Conservation (phyloP, 2,329 filamentous ascomycete species). For the Microcyclosporella mali region DNA sequence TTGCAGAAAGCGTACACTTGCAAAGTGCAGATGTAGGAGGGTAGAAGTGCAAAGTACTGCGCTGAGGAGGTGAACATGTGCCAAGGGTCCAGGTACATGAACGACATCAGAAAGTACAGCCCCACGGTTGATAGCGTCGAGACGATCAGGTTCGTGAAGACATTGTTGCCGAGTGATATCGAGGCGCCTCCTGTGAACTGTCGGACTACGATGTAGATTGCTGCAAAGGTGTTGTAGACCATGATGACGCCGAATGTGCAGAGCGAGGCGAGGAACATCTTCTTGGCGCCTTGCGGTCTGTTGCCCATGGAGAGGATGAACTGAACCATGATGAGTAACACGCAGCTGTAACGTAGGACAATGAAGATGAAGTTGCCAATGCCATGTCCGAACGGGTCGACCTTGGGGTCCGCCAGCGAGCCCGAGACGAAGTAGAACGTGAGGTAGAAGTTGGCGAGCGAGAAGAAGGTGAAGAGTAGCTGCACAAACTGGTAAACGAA, state of each 20-base stretch:
- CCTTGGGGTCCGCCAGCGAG: slow-evolving; percentile 67
- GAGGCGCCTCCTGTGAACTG: slow-evolving; percentile 53
- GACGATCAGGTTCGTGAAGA: slow-evolving; percentile 92
- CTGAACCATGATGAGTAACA: slow-evolving; percentile 85
- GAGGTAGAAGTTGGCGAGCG: slow-evolving; percentile 94
- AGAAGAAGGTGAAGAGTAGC: slow-evolving; percentile 94
- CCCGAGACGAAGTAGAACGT: slow-evolving; percentile 98
- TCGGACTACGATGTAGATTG: slow-evolving; percentile 80
- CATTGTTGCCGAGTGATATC: slow-evolving; percentile 68
- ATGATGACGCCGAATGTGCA: slow-evolving; percentile 90
- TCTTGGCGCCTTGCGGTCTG: slow-evolving; percentile 87
- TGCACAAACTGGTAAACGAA: slow-evolving; percentile 93
- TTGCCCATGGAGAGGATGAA: slow-evolving; percentile 97
- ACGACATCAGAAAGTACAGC: slow-evolving; percentile 92
- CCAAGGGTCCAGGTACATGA: slow-evolving; percentile 96
- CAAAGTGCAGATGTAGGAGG: slow-evolving; percentile 90
- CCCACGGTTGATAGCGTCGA: slow-evolving; percentile 84
- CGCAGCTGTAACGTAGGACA: slow-evolving; percentile 75
- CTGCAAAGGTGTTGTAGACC: slow-evolving; percentile 87
- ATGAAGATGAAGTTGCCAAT: slow-evolving; percentile 81
- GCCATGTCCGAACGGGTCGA: slow-evolving; percentile 88
- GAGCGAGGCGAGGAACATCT: slow-evolving; percentile 82
- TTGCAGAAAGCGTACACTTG: slow-evolving; percentile 99
- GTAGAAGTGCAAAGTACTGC: slow-evolving; percentile 90
- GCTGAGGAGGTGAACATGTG: slow-evolving; percentile 91